Conservation (phyloP, 1,284 basidiomycete genomes). For the Bjerkandera adusta region DNA sequence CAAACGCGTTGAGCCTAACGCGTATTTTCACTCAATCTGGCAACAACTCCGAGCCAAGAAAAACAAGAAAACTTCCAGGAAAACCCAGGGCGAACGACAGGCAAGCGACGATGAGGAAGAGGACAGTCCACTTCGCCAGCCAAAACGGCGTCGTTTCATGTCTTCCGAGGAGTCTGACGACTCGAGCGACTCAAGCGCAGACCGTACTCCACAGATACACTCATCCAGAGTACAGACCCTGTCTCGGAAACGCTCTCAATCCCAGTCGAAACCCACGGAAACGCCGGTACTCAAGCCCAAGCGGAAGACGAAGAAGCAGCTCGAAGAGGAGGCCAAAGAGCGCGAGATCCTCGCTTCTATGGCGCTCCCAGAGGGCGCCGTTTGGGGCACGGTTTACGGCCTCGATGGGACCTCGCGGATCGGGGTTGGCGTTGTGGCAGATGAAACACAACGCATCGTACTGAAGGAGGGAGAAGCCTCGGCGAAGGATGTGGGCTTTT, state of each 20-base stretch:
- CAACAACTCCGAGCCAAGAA: not conserved
- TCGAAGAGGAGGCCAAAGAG: slow-evolving; percentile 2
- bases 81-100: too few species aligned
- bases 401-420: slow-evolving; percentile 18
- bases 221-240: not conserved
- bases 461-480: too few species aligned
- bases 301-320: slow-evolving; percentile 1
- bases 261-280: not conserved
- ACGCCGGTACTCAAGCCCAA: not conserved
- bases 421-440: slow-evolving; percentile 21
- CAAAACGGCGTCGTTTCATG: not conserved
- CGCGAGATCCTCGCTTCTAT: not conserved
- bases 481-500: too few species aligned
- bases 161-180: too few species aligned
- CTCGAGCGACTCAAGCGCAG: not conserved
- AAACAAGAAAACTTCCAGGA: not conserved
- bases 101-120: not conserved
- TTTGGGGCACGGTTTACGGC: slow-evolving; percentile 23
- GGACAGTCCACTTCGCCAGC: not conserved
- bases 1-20: slow-evolving; percentile 1
- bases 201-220: not conserved
- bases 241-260: not conserved
- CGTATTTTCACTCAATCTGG: not conserved
- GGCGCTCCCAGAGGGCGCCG: slow-evolving; percentile 10
- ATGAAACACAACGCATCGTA: slow-evolving; percentile 12